phyloP scores from a whole-genome alignment of 1,284 basidiomycete species.

The Porogramme epimiltina region DNA sequence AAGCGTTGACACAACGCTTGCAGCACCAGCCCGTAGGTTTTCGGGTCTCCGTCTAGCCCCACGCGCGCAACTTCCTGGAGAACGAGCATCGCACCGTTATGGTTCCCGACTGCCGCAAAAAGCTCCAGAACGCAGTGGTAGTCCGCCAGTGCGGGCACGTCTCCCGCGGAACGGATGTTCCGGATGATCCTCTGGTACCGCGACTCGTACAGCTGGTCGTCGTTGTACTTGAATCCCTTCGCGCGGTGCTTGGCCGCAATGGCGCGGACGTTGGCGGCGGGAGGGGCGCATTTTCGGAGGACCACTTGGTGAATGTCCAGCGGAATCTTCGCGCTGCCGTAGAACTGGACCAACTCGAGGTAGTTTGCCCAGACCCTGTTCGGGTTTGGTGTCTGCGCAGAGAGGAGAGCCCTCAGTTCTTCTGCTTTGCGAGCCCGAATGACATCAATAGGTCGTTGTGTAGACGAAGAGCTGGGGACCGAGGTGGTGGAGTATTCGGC shows the following conservation, averaged over 20 bases:
- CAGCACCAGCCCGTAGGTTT: conserved; percentile 63
- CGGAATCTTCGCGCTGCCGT: conserved; percentile 52
- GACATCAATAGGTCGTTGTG: conserved; percentile 3
- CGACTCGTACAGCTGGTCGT: conserved; percentile 55
- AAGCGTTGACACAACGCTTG: conserved; percentile 69
- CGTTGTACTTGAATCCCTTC: conserved; percentile 30
- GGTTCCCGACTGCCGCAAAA: conserved; percentile 71
- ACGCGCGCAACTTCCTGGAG: conserved; percentile 55
- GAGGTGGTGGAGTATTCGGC: conserved; percentile 9
- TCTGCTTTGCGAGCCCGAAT: conserved; percentile 30
- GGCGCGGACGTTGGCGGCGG: conserved; percentile 45
- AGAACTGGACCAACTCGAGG: conserved; percentile 49
- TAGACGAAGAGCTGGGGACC: conserved; percentile 8
- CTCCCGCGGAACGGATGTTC: conserved; percentile 62
- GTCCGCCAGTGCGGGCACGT: conserved; percentile 57
- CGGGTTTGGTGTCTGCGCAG: conserved; percentile 36
- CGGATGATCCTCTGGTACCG: conserved; percentile 66
- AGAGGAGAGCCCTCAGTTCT: conserved; percentile 35
- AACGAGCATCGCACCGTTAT: conserved; percentile 56
- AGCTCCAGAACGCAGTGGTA: conserved; percentile 74
- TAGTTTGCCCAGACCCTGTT: conserved; percentile 63
- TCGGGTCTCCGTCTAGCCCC: conserved; percentile 47
- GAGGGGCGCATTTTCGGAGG: conserved; percentile 61
- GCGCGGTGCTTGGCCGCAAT: conserved; percentile 41
- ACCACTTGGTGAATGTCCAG: conserved; percentile 66